Conservation (phyloP, 768 basidiomycete species). For the Hemileccinum impolitum region DNA sequence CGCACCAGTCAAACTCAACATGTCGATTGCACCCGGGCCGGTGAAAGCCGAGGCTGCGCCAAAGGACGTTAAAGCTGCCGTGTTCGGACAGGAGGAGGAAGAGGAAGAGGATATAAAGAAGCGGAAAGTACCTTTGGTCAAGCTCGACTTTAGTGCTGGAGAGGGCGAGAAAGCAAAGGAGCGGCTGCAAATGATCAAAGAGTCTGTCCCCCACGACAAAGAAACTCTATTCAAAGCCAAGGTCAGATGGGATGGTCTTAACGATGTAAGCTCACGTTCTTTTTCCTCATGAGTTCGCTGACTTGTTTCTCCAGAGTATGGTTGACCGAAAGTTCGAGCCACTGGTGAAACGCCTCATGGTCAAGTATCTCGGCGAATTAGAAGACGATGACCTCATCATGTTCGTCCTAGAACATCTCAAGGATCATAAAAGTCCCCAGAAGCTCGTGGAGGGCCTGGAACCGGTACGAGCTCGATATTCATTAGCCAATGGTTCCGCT, state of each 20-base stretch:
- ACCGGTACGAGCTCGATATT: constrained; percentile 58
- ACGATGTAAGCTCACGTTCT: constrained; percentile 59
- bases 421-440: constrained; percentile 82
- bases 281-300: constrained; percentile 9
- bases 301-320: constrained; percentile 49
- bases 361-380: constrained; percentile 84
- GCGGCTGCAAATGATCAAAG: constrained; percentile 72
- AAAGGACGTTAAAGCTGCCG: constrained; percentile 51
- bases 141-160: constrained; percentile 84
- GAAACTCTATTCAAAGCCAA: constrained; percentile 79
- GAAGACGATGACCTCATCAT: constrained; percentile 93
- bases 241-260: constrained; percentile 89
- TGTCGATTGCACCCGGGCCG: constrained; percentile 56
- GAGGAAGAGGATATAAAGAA: constrained; percentile 80
- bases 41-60: constrained; percentile 44
- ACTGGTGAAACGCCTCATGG: constrained; percentile 77
- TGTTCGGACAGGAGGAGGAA: constrained; percentile 82
- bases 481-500: neutral
- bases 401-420: constrained; percentile 90
- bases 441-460: constrained; percentile 89
- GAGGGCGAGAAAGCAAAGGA: constrained; percentile 81
- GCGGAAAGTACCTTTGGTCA: constrained; percentile 82
- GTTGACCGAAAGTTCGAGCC: constrained; percentile 87
- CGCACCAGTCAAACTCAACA: constrained; percentile 83
- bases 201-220: constrained; percentile 71